Evolutionary conservation across 1,284 basidiomycete species (phyloP).

Genomic region (Ustilago hordei): DNA sequence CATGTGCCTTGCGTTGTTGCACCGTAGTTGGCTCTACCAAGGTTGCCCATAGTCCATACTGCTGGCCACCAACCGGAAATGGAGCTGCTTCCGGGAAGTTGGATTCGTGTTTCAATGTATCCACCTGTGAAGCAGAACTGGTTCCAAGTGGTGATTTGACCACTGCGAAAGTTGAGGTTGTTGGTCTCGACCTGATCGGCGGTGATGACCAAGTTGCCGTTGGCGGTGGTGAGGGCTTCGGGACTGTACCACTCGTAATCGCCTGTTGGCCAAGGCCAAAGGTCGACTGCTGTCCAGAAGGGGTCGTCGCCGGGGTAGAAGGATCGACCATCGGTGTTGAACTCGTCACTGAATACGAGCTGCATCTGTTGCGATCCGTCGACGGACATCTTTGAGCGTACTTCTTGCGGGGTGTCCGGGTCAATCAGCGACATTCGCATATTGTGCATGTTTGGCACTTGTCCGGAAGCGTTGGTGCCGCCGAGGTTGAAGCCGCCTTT

Average conservation of each 20-base stretch:
- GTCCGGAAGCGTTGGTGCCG: constrained; percentile 59
- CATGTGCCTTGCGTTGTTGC: constrained; percentile 76
- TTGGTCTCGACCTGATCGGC: constrained; percentile 71
- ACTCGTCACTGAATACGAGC: constrained; percentile 70
- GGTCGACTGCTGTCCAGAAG: constrained; percentile 79
- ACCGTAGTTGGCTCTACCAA: constrained; percentile 67
- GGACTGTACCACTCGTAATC: constrained; percentile 77
- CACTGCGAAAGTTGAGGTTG: constrained; percentile 76
- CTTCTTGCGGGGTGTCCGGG: constrained; percentile 67
- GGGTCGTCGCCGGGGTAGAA: constrained; percentile 76
- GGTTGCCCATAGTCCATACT: constrained; percentile 88
- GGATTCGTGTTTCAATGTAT: constrained; percentile 81
- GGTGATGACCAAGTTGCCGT: constrained; percentile 84
- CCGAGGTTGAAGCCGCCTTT: constrained; percentile 53
- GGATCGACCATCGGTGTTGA: constrained; percentile 67
- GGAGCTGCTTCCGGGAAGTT: constrained; percentile 81
- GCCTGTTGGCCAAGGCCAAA: constrained; percentile 77
- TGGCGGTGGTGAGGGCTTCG: constrained; percentile 79
- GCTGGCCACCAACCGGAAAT: constrained; percentile 76
- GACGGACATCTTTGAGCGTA: constrained; percentile 71
- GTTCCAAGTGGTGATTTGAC: constrained; percentile 77
- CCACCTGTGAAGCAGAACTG: constrained; percentile 96
- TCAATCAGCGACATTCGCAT: constrained; percentile 66
- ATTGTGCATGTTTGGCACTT: constrained; percentile 50
- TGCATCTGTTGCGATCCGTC: constrained; percentile 60